Evolutionary conservation across 225 moss, liverwort and hornwort species (phyloP).

Genomic region (Marchantia polymorpha): DNA sequence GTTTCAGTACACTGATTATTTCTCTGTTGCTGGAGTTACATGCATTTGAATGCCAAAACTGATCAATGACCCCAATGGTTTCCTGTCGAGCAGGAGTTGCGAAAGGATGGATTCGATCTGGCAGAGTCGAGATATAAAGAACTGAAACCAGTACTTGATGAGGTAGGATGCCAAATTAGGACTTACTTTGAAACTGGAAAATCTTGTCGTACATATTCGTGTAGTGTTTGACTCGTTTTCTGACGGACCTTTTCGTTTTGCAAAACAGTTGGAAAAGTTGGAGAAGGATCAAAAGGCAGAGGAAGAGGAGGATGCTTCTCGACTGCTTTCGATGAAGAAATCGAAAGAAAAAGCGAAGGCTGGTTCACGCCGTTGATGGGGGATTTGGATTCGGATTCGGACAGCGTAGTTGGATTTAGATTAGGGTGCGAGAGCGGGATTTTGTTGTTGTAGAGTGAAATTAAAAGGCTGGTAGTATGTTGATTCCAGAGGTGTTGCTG

Average conservation of each 20-base stretch:
- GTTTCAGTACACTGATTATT: background rate
- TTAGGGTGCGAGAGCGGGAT: too few species aligned
- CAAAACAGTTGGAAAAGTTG: conserved; percentile 69
- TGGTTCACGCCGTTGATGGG: conserved; percentile 12
- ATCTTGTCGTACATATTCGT: background rate
- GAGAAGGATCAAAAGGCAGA: conserved; percentile 76
- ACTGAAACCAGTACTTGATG: conserved; percentile 72
- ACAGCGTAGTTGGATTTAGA: too few species aligned
- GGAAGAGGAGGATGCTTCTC: conserved; percentile 69
- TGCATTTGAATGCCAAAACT: background rate
- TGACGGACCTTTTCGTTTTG: background rate
- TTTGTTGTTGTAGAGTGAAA: too few species aligned
- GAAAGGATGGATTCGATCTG: conserved; percentile 85
- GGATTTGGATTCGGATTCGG: too few species aligned
- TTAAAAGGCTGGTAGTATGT: too few species aligned
- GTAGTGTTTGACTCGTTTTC: background rate
- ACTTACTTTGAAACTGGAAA: background rate
- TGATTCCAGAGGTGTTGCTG: too few species aligned
- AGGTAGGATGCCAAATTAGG: conserved; percentile 34
- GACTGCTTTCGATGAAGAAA: conserved; percentile 57
- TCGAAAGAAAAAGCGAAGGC: conserved; percentile 73
- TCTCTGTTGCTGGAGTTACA: background rate
- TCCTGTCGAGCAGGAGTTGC: conserved; percentile 42
- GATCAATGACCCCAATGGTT: background rate
- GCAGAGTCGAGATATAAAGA: conserved; percentile 80